Percentiles rank a stretch among this genome's conserved stretches.
Evolutionary conservation across 2,329 filamentous ascomycete genomes (phyloP).

Genomic region (Curvularia spicifera): DNA sequence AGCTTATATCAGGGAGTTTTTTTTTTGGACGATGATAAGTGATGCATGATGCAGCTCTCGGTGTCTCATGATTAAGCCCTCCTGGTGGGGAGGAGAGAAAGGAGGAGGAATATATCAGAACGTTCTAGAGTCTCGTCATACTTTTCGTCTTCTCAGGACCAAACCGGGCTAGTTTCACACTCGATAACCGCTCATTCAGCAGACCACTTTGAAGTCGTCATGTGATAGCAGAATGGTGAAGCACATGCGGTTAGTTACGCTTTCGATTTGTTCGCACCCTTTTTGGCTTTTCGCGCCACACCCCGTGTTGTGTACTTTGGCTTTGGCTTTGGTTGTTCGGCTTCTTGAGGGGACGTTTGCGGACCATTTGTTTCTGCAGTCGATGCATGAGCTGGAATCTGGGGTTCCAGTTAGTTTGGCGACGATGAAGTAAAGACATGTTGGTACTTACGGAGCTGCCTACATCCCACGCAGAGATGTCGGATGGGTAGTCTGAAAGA

Average conservation of each 20-base stretch:
- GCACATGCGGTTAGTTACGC: background rate
- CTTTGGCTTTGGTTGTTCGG: background rate
- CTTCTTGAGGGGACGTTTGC: background rate
- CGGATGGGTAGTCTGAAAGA: conserved; percentile 29
- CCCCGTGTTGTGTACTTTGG: conserved; percentile 10
- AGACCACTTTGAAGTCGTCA: background rate
- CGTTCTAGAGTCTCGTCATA: too few species aligned
- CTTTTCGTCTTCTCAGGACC: too few species aligned
- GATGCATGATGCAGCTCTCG: too few species aligned
- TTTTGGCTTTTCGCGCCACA: conserved; percentile 15
- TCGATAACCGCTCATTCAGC: too few species aligned
- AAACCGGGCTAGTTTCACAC: too few species aligned
- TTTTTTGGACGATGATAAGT: too few species aligned
- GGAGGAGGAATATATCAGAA: too few species aligned
- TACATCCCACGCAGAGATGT: conserved; percentile 24
- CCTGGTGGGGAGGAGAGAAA: too few species aligned
- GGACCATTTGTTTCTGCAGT: background rate
- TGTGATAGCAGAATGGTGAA: background rate
- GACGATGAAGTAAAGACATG: background rate
- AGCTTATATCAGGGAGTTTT: too few species aligned
- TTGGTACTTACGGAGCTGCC: conserved; percentile 11
- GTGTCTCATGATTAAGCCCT: too few species aligned
- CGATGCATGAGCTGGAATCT: background rate
- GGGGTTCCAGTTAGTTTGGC: background rate
- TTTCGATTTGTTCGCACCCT: background rate